Conservation (phyloP, 768 basidiomycete species). For the Clavulina sp. region DNA sequence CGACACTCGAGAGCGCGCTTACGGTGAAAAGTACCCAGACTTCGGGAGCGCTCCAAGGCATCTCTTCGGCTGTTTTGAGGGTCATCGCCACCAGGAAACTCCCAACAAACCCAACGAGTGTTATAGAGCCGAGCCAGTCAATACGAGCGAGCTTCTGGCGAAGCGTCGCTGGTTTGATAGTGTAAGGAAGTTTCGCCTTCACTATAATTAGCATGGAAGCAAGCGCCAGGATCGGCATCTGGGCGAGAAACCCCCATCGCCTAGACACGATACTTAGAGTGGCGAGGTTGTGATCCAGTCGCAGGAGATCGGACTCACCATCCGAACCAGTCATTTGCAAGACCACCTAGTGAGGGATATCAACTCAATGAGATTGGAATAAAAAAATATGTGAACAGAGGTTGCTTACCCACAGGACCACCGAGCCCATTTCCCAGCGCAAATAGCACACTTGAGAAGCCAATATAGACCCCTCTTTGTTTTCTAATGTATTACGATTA, state of each 20-base stretch:
- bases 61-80: conserved; percentile 59
- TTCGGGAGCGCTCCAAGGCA: conserved; percentile 55
- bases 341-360: conserved; percentile 7
- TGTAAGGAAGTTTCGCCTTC: conserved; percentile 62
- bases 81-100: conserved; percentile 59
- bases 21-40: conserved; percentile 47
- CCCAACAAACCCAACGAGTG: conserved; percentile 54
- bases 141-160: conserved; percentile 57
- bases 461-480: conserved; percentile 80
- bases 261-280: no score
- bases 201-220: conserved; percentile 51
- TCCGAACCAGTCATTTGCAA: conserved; percentile 61
- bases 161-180: conserved; percentile 40
- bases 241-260: conserved; percentile 67
- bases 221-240: conserved; percentile 64
- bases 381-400: no score
- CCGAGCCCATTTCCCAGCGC: conserved; percentile 43
- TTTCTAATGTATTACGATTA: conserved; percentile 30
- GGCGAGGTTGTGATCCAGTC: no score
- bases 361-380: no score
- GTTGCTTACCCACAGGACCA: conserved; percentile 19
- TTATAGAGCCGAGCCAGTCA: conserved; percentile 69
- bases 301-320: conserved; percentile 62
- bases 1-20: conserved; percentile 34
- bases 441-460: conserved; percentile 76